phyloP scores from a whole-genome alignment of 2,329 filamentous ascomycete species.

The Cordyceps militaris region DNA sequence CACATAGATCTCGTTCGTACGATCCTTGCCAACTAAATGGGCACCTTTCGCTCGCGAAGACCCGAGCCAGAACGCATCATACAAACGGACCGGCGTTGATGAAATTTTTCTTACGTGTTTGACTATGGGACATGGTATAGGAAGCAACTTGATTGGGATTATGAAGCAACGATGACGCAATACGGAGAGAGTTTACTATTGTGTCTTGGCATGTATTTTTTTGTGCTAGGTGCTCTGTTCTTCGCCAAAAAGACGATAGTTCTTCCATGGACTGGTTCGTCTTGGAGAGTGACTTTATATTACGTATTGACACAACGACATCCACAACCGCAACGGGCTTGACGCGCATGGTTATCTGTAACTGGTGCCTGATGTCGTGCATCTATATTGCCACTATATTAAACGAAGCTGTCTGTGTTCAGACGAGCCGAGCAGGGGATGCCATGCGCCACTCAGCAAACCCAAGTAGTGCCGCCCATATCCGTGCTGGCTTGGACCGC shows the following conservation, averaged over 20 bases:
- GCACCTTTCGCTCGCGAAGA: not conserved
- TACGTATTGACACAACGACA: not conserved
- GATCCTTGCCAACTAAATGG: slow-evolving; percentile 69
- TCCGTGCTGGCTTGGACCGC: not conserved
- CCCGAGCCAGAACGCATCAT: slow-evolving; percentile 10
- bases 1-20: slow-evolving; percentile 72
- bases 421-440: not conserved
- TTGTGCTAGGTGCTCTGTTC: not conserved
- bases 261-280: not conserved
- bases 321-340: too few relatives aligned
- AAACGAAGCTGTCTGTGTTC: not conserved
- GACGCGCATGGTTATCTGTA: not conserved
- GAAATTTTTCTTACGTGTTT: slow-evolving; percentile 24
- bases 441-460: not conserved
- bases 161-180: slow-evolving; percentile 13
- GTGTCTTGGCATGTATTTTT: slow-evolving; percentile 13
- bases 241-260: slow-evolving; percentile 7
- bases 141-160: slow-evolving; percentile 13
- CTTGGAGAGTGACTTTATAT: not conserved
- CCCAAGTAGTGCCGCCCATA: not conserved
- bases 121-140: slow-evolving; percentile 14
- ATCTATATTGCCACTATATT: not conserved
- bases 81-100: slow-evolving; percentile 15
- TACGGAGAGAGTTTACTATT: not conserved
- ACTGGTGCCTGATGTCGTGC: not conserved